Percentiles rank a stretch among this genome's conserved stretches.
Conservation (phyloP, 2,329 filamentous ascomycete genomes). For the Eutypella sp. region DNA sequence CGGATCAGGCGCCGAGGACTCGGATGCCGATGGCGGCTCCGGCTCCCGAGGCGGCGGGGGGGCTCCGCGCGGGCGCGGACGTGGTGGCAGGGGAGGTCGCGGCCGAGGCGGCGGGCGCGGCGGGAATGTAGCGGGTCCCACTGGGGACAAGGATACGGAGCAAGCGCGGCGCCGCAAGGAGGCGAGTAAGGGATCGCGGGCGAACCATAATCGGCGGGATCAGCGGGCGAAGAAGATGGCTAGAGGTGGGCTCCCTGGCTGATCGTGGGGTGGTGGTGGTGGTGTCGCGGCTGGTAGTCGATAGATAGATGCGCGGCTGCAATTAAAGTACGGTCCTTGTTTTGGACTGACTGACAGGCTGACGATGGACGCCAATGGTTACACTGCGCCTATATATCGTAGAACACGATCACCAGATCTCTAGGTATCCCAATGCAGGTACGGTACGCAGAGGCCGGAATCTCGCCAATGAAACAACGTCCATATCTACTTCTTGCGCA, state of each 20-base stretch:
- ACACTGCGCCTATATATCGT: too few relatives aligned
- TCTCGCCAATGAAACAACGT: too few relatives aligned
- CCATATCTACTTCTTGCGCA: too few relatives aligned
- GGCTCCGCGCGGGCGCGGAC: slow-evolving; percentile 40
- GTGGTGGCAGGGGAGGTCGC: slow-evolving; percentile 43
- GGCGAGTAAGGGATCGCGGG: slow-evolving; percentile 72
- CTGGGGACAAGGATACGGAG: slow-evolving; percentile 67
- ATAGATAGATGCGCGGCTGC: too few relatives aligned
- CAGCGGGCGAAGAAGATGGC: slow-evolving; percentile 62
- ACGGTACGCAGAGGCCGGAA: too few relatives aligned
- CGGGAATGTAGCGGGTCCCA: slow-evolving; percentile 58
- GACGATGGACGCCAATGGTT: too few relatives aligned
- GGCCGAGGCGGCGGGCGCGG: slow-evolving; percentile 47
- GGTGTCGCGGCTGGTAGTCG: too few relatives aligned
- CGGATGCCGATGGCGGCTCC: slow-evolving; percentile 38
- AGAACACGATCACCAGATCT: too few relatives aligned
- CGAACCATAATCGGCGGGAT: slow-evolving; percentile 83
- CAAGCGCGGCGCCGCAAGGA: slow-evolving; percentile 71
- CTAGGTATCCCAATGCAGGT: too few relatives aligned
- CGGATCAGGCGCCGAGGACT: slow-evolving; percentile 53
- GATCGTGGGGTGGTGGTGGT: too few relatives aligned
- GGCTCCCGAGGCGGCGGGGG: slow-evolving; percentile 40
- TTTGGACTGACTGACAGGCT: too few relatives aligned
- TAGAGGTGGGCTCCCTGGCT: slow-evolving; percentile 38
- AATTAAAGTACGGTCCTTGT: too few relatives aligned